Evolutionary conservation across 306 rosid genomes (phyloP).

Genomic region (Cucumis cinereus): DNA sequence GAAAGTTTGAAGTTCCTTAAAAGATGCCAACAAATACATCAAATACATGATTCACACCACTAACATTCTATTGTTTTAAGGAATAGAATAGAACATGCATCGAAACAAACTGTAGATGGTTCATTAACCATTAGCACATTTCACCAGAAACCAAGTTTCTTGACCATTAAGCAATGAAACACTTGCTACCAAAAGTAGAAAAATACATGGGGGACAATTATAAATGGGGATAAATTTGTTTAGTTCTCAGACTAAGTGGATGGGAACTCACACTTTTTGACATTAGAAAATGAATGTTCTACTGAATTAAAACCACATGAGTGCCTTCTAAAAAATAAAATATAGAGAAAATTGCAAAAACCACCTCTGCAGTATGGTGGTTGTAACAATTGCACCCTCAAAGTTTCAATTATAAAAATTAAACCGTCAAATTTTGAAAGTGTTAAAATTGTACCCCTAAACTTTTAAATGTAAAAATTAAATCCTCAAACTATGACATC

Average conservation of each 20-base stretch:
- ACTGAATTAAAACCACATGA: background rate
- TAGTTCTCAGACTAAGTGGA: background rate
- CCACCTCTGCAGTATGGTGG: too few relatives aligned
- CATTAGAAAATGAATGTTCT: background rate
- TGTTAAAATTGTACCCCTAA: too few relatives aligned
- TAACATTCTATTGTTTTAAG: background rate
- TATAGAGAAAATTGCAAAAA: too few relatives aligned
- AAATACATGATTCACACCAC: background rate
- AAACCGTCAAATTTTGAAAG: too few relatives aligned
- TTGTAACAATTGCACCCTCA: too few relatives aligned
- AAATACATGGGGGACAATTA: background rate
- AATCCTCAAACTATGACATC: too few relatives aligned
- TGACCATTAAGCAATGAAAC: background rate
- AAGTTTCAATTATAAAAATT: too few relatives aligned
- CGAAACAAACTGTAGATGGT: background rate
- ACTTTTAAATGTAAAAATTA: too few relatives aligned
- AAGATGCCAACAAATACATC: background rate
- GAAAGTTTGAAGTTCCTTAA: background rate
- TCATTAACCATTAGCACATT: conserved; percentile 18
- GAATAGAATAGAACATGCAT: background rate
- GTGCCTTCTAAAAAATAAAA: background rate
- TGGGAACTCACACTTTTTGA: background rate
- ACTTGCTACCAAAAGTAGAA: background rate
- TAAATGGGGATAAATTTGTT: background rate
- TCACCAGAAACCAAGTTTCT: conserved; percentile 6